Evolutionary conservation across 441 rosid genomes (phyloP).

Genomic region (Jatropha multifida): DNA sequence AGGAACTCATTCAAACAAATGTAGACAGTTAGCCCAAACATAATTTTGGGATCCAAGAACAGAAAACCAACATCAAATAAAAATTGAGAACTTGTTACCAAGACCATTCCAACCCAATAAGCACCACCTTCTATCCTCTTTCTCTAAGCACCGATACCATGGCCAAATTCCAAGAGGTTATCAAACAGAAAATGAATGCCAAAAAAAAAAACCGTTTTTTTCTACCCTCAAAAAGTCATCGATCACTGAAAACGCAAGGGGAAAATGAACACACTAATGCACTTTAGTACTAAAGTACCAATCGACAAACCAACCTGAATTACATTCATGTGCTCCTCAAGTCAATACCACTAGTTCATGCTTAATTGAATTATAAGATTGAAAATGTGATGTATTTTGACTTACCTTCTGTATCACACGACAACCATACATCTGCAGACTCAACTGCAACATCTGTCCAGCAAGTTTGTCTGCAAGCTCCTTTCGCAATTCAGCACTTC

Average conservation of each 20-base stretch:
- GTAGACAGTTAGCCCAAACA: not conserved
- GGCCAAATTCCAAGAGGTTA: not conserved
- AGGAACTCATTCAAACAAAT: not conserved
- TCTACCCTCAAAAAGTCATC: not conserved
- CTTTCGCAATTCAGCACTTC: slow-evolving; percentile 56
- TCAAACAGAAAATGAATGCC: not conserved
- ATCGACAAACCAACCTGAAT: not conserved
- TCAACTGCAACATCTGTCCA: slow-evolving; percentile 62
- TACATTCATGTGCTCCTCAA: not conserved
- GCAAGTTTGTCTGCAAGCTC: slow-evolving; percentile 68
- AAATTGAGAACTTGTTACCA: too few relatives aligned
- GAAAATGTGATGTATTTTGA: not conserved
- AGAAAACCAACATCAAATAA: too few relatives aligned
- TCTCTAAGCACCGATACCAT: not conserved
- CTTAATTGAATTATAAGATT: not conserved
- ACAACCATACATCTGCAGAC: slow-evolving; percentile 87
- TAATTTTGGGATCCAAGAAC: not conserved
- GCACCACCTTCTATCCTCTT: not conserved
- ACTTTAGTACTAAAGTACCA: not conserved
- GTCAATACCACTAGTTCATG: not conserved
- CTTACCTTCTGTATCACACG: slow-evolving; percentile 83
- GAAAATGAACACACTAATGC: not conserved
- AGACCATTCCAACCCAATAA: not conserved
- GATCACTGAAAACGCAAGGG: not conserved
- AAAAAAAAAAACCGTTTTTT: not conserved